These are phyloP conservation scores for Paradendryphiella salina DNA, from an alignment of 2,329 filamentous ascomycete species.

Conservation along the genomic window DNA sequence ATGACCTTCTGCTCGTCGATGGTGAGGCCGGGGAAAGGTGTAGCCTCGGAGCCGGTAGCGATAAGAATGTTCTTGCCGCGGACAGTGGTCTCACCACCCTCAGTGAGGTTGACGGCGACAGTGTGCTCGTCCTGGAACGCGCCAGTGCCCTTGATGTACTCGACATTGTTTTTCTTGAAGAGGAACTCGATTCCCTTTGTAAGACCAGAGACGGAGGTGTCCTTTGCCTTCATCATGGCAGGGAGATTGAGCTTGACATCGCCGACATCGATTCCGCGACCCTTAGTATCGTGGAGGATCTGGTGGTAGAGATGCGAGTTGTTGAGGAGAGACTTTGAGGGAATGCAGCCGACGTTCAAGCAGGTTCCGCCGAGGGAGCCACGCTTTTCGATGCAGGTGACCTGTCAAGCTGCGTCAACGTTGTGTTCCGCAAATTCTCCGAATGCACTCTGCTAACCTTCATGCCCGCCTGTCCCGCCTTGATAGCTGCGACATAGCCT, in stretches of 20 bases:
- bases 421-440: neutral
- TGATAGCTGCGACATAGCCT: constrained; percentile 98
- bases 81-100: constrained; percentile 86
- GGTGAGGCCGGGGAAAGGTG: constrained; percentile 92
- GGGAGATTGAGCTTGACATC: constrained; percentile 94
- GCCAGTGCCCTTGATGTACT: constrained; percentile 94
- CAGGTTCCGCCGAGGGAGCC: constrained; percentile 93
- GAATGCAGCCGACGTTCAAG: constrained; percentile 98
- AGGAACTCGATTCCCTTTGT: constrained; percentile 98
- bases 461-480: constrained; percentile 94
- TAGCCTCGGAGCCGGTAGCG: constrained; percentile 92
- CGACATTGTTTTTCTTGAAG: constrained; percentile 98
- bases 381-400: constrained; percentile 97
- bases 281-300: constrained; percentile 94
- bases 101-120: constrained; percentile 84
- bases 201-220: constrained; percentile 80
- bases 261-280: constrained; percentile 94
- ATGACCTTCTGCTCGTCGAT: constrained; percentile 98
- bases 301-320: constrained; percentile 99
- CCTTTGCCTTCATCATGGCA: constrained; percentile 99
- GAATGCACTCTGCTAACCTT: constrained; percentile 64
- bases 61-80: constrained; percentile 97
- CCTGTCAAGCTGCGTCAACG: constrained; percentile 57
- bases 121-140: constrained; percentile 88
- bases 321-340: constrained; percentile 98